Conservation (phyloP, 768 basidiomycete species). For the Psilocybe cyanescens region DNA sequence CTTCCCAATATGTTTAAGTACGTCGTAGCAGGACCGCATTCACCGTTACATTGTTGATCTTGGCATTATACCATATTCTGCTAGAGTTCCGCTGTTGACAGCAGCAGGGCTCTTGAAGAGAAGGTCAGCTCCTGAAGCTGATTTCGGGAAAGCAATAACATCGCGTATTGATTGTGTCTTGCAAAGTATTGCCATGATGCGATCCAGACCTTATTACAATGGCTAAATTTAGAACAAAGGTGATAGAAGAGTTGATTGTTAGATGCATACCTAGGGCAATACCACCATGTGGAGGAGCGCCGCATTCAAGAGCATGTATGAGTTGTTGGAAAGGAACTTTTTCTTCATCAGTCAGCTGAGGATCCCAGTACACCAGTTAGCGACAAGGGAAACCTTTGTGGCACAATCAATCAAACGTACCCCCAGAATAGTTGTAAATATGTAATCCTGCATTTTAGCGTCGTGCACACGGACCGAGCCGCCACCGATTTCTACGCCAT, state of each 20-base stretch:
- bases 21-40: too few relatives aligned
- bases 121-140: slow-evolving; percentile 78
- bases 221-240: slow-evolving; percentile 17
- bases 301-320: slow-evolving; percentile 83
- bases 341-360: slow-evolving; percentile 75
- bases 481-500: slow-evolving; percentile 93
- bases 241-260: slow-evolving; percentile 5
- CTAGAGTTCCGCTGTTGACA: slow-evolving; percentile 51
- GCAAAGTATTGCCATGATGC: slow-evolving; percentile 90
- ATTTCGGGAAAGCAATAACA: slow-evolving; percentile 97
- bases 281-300: slow-evolving; percentile 95
- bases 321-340: slow-evolving; percentile 81
- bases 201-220: slow-evolving; percentile 76
- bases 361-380: neutral
- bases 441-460: slow-evolving; percentile 81
- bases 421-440: slow-evolving; percentile 78
- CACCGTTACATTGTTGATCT: slow-evolving; percentile 20
- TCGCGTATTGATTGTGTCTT: slow-evolving; percentile 87
- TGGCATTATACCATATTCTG: slow-evolving; percentile 62
- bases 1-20: neutral
- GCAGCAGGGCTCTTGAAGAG: slow-evolving; percentile 88
- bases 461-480: slow-evolving; percentile 95
- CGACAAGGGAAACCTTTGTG: slow-evolving; percentile 3
- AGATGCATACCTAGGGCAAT: slow-evolving; percentile 78
- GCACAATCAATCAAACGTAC: slow-evolving; percentile 38